phyloP scores from a whole-genome alignment of 2,329 filamentous ascomycete genomes.

The Thielaviopsis populi region DNA sequence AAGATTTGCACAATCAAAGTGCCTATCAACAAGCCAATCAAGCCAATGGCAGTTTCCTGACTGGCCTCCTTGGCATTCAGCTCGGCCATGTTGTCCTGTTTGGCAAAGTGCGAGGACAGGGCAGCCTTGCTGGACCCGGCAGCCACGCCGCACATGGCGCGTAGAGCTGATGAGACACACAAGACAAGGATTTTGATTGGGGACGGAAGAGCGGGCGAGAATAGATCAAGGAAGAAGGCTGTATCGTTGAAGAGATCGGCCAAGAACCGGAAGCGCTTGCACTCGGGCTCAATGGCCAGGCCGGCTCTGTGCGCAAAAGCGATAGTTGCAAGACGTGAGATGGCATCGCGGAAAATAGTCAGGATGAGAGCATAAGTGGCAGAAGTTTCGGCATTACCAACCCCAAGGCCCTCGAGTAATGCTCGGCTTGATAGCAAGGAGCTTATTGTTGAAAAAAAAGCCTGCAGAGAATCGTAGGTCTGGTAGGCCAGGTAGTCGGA shows the following conservation, averaged over 20 bases:
- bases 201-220: conserved; percentile 56
- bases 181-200: conserved; percentile 36
- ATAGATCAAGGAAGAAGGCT: conserved; percentile 71
- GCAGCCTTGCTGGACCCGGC: conserved; percentile 83
- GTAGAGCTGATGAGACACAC: conserved; percentile 35
- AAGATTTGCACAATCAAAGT: conserved; percentile 67
- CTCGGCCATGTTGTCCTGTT: conserved; percentile 74
- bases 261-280: conserved; percentile 75
- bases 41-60: conserved; percentile 83
- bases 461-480: conserved; percentile 61
- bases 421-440: conserved; percentile 67
- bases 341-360: conserved; percentile 67
- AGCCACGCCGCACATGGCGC: conserved; percentile 69
- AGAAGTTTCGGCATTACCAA: conserved; percentile 64
- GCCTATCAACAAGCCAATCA: conserved; percentile 74
- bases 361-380: conserved; percentile 70
- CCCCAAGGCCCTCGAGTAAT: conserved; percentile 64
- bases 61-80: conserved; percentile 90
- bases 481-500: conserved; percentile 67
- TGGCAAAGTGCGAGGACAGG: conserved; percentile 81
- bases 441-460: conserved; percentile 70
- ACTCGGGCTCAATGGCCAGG: conserved; percentile 72
- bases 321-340: conserved; percentile 71
- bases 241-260: conserved; percentile 82
- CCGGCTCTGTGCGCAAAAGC: conserved; percentile 72